Evolutionary conservation across 768 basidiomycete genomes (phyloP), one percentile per base, ranked within the genome.

Genomic region (Leucosporidium creatinivorum): DNA sequence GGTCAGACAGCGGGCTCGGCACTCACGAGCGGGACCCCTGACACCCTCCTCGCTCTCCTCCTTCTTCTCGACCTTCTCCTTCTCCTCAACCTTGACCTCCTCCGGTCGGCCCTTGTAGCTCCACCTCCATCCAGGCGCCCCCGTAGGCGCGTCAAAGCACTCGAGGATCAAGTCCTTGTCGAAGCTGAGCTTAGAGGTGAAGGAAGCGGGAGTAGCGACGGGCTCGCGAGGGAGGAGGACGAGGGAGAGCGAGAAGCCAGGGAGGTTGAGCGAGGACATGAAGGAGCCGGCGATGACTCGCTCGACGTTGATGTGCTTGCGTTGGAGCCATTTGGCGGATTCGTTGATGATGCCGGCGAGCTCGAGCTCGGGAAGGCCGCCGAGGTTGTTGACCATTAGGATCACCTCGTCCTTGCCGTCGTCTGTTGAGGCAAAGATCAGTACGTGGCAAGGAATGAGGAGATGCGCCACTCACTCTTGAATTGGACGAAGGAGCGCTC

Each of bases 241-340:
- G 21, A 78, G 72, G 15, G 80, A 78, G 58, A 80, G 66, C 3
- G 77, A 78, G 76, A 80, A 80, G 31, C 81, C 81, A 31, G 81
- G 80, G 74, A 81, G 77, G 75, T 78, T 79, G 66, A 81, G 77
- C 1, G 80, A 81, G 19, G 80, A 80, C 65, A 73, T 70, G 73
- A 71, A 73, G 0, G 71, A 59, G 33, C 75, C 75, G 19, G 72
- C 63, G 31, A 76, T 64, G 17, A 73, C 69, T 61, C 77, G 65
- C 65, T 72, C 69, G 58, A 75, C 74, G 28, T 60, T 68, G 58
- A 76, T 66, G n/a, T 63, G 62, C 39, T 74, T 71, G 18, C 49
- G 44, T 10, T 47, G 26, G 44, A 73, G 68, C 66, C 61, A 67
- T 12, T 61, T 58, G 23, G 66, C 69, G 9, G 76, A 69, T 31